Evolutionary conservation across 164 flowering plant genomes (phyloP), one percentile per base, ranked within the genome.

Genomic region (Aristolochia californica): DNA sequence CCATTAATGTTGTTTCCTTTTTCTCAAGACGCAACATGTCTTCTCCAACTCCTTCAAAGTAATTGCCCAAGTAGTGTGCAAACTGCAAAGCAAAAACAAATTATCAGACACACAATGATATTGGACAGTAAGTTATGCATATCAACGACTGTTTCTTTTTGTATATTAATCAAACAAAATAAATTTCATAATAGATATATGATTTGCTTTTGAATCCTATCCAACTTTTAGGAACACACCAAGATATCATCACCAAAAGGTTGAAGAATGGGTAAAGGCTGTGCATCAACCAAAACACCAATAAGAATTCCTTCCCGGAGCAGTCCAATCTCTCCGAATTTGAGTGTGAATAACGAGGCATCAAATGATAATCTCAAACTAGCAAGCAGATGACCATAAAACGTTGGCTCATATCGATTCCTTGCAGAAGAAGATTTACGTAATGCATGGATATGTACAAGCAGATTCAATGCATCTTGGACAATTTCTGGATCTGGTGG

Each of bases 231-330:
- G 23, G 26, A 22, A 20, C 51, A 56, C 83, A 88, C 99, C 96
- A 83, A 61, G 59, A 21, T 18, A 13, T 83, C 85, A 61, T 77
- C 74, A n/a, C 94, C 99, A 71, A 93, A 93, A 43, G 91, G 99
- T 56, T 72, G 95, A 70, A 80, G 50, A 62, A 93, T 84, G 5
- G 99, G 96, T 15, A 78, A 80, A 64, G 99, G 99, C 55, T 81
- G 91, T 28, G 72, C 72, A 66, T 93, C 99, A 85, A 85, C 82
- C 73, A 89, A 63, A 61, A 83, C 66, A 45, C 97, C 99, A 70
- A 93, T 72, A 48, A 93, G 68, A 74, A 93, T 89, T 63, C 99
- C 97, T 75, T 93, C 99, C 24, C 83, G 83, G 26, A 89, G 76
- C 77, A 80, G 65, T 56, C 99, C 97, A 62, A 70, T 58, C 15